These are phyloP conservation scores for Dactylonectria macrodidyma DNA, from an alignment of 2,329 filamentous ascomycete species.

Conservation along the genomic window DNA sequence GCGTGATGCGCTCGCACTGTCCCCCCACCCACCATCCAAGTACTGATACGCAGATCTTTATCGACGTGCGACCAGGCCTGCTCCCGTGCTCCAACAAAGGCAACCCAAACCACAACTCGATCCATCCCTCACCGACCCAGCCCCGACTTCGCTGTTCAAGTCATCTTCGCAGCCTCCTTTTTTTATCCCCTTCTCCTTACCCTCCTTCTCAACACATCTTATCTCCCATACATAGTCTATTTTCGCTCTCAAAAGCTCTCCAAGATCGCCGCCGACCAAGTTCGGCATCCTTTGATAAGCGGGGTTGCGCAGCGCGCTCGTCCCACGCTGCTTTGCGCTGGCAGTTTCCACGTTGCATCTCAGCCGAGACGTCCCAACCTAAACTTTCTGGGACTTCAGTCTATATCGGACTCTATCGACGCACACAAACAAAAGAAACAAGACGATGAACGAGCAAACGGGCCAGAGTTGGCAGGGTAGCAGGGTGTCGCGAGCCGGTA, in stretches of 20 bases:
- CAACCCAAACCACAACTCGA: constrained; percentile 34
- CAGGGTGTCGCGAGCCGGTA: constrained; percentile 44
- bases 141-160: constrained; percentile 45
- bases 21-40: constrained; percentile 19
- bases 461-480: constrained; percentile 47
- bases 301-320: constrained; percentile 37
- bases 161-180: constrained; percentile 34
- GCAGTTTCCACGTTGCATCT: constrained; percentile 14
- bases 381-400: constrained; percentile 7
- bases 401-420: constrained; percentile 15
- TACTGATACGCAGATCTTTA: constrained; percentile 43
- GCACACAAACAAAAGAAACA: constrained; percentile 15
- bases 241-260: constrained; percentile 30
- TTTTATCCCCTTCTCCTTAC: constrained; percentile 30
- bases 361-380: constrained; percentile 20
- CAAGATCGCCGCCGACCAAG: constrained; percentile 25
- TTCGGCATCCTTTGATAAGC: constrained; percentile 38
- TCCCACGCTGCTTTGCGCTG: constrained; percentile 28
- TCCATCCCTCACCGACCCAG: constrained; percentile 38
- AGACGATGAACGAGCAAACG: constrained; percentile 48
- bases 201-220: constrained; percentile 20
- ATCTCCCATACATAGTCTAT: constrained; percentile 8
- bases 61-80: constrained; percentile 37
- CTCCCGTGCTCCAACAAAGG: constrained; percentile 48
- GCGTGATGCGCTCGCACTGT: constrained; percentile 43